Evolutionary conservation across 495 filamentous ascomycete genomes (phyloP), one percentile per base, ranked within the genome.

Genomic region (Pyronema omphalodes): DNA sequence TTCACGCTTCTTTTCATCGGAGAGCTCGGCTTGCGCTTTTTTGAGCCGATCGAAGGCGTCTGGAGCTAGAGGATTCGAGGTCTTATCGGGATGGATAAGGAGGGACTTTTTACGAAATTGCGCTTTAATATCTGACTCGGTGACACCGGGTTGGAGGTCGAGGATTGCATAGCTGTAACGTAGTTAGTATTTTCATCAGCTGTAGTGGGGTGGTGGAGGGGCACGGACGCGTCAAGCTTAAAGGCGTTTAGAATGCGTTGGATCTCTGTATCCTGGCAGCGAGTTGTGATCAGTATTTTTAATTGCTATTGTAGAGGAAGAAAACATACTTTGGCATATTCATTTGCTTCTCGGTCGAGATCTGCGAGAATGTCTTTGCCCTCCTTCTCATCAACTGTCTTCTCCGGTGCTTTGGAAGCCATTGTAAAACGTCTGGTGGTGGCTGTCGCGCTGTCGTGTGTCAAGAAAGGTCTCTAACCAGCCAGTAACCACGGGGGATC

Each of bases 11-110:
- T 94, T 93, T 70, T 94, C 89, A 68, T 99, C 93, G 72, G 93
- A 81, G 7, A 99, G 78, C 56, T 83, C 77, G 0, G 78, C 83
- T 61, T 95, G 85, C 8, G 91, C 91, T 67, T 95, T 94, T 66
- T 94, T 94, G 4, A 99, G 78, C 1, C 87, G 80, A 70, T 99
- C 91, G 67, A 99, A 99, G 58, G 91, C 93, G 61, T 95, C 88
- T 0, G 91, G 89, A 7, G 91, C 91, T 33, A 72, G 74, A 0
- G 86, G 84, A 67, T 99, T 96, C 59, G 78, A 79, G 50, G 93
- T 95, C 70, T 96, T 96, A 71, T 99, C 91, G 9, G 91, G 91
- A 71, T 99, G 91, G 72, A 99, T 96, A 6, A 99, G 78, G 35
- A 99, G 81, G 12, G 91, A 99, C 67, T 94, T 96, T 61, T 82